Evolutionary conservation across 306 rosid species (phyloP).

Genomic region (Erythrophleum fordii): DNA sequence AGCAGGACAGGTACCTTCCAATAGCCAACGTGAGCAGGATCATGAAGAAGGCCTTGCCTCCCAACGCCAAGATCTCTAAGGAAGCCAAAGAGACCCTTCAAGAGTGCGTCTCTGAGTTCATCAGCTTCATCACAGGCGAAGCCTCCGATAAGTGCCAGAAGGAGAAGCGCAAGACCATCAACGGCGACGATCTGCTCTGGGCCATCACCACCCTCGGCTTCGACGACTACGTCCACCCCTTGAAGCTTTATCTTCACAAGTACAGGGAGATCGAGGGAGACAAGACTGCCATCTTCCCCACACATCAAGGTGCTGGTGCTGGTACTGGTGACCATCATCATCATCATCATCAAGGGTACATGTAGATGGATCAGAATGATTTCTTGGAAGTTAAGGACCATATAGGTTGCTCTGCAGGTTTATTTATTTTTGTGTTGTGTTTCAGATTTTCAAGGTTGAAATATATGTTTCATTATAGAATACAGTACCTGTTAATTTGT

Average conservation of each 20-base stretch:
- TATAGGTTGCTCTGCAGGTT: too few species aligned
- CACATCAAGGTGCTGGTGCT: not conserved
- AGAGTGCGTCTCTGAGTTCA: constrained; percentile 44
- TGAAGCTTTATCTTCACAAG: constrained; percentile 26
- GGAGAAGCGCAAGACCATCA: constrained; percentile 43
- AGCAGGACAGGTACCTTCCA: constrained; percentile 40
- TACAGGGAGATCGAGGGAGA: constrained; percentile 41
- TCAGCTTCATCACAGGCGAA: constrained; percentile 42
- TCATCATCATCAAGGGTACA: too few species aligned
- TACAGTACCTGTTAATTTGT: too few species aligned
- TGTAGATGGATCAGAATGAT: constrained; percentile 42
- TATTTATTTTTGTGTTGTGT: too few species aligned
- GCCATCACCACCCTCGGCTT: constrained; percentile 42
- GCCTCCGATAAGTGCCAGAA: constrained; percentile 45
- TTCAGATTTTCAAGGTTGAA: too few species aligned
- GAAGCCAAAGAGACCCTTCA: constrained; percentile 41
- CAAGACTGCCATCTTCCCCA: not conserved
- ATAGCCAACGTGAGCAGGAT: constrained; percentile 43
- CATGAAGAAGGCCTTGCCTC: constrained; percentile 41
- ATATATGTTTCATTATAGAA: too few species aligned
- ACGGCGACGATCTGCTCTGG: constrained; percentile 44
- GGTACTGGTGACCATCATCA: too few species aligned
- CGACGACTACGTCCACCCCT: constrained; percentile 33
- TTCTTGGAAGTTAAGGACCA: too few species aligned
- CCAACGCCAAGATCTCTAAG: constrained; percentile 41